Base-by-base conservation (phyloP, 768 basidiomycete genomes). In the Suillus sp. region DNA sequence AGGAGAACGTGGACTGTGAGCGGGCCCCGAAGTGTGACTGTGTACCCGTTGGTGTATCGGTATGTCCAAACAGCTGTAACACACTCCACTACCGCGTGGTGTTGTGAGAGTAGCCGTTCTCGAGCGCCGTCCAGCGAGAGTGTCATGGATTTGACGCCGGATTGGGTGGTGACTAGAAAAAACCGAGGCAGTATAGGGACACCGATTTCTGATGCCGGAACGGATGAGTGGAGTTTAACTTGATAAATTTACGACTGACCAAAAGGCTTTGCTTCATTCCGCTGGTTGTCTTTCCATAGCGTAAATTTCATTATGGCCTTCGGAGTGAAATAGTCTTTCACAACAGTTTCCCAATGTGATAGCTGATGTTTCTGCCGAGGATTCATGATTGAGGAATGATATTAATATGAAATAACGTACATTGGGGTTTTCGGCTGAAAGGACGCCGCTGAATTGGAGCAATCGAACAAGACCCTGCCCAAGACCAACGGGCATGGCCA, bases 271-370 rank as follows among this genome's bases (percentile, higher is more conserved):
- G 92, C 91, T 70, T 93, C 93, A 30, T 81, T 83, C 68, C 81
- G 83, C 70, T 87, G 85, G 68, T 90, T 92, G 73, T 93, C 92
- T 71, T 91, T 91, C 92, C 92, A 93, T n/a, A 94, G 76, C 3
- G 91, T 93, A 67, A 94, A 81, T 72, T 87, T 91, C 85, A 93
- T 86, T 53, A 84, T 75, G 25, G 91, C 89, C 63, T 85, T 84
- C 2, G 86, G 82, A 10, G 85, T 84, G 70, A 93, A 94, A 66
- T 87, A 93, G 34, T 88, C 85, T 56, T 80, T 80, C 64, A 92
- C 83, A 42, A 92, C 69, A 3, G 78, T 77, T 13, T 79, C 78
- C 93, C 92, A 94, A 78, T 83, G 90, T 16, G 83, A 79, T 53
- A 90, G 76, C 68, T 85, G 81, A 56, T 86, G 72, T 82, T 90